Percentiles rank a stretch among this genome's conserved stretches.
Conservation (phyloP, 768 basidiomycete species). For the Gymnopilus dilepis region DNA sequence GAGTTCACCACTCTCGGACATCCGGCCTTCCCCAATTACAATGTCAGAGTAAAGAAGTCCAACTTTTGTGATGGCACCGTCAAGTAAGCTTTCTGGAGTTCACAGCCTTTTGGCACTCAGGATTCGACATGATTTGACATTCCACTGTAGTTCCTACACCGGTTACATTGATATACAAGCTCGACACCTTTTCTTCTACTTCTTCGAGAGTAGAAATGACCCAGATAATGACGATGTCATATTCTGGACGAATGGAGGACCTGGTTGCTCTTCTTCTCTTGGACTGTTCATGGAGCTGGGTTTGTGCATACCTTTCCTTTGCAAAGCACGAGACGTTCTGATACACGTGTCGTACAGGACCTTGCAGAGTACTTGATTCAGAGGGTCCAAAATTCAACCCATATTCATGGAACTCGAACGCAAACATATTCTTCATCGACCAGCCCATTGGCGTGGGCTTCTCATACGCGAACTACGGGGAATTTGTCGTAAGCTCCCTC, state of each 20-base stretch:
- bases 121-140: background rate
- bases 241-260: conserved; percentile 59
- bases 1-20: conserved; percentile 47
- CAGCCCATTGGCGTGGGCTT: conserved; percentile 69
- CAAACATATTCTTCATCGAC: conserved; percentile 67
- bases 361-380: conserved; percentile 63
- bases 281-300: conserved; percentile 81
- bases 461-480: conserved; percentile 68
- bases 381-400: conserved; percentile 59
- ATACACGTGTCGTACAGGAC: conserved; percentile 45
- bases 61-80: conserved; percentile 64
- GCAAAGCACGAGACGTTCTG: conserved; percentile 5
- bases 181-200: conserved; percentile 75
- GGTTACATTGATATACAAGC: conserved; percentile 72
- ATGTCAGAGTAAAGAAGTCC: conserved; percentile 63
- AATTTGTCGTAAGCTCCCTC: conserved; percentile 48
- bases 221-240: conserved; percentile 67
- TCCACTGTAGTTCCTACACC: conserved; percentile 53
- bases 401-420: conserved; percentile 72
- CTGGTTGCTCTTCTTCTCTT: conserved; percentile 47
- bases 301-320: conserved; percentile 38
- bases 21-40: conserved; percentile 55
- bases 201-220: conserved; percentile 72
- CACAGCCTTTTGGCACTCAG: no score
- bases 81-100: conserved; percentile 42